Base-by-base conservation (phyloP, 2,329 filamentous ascomycete genomes). In the Anthostomella pinea region DNA sequence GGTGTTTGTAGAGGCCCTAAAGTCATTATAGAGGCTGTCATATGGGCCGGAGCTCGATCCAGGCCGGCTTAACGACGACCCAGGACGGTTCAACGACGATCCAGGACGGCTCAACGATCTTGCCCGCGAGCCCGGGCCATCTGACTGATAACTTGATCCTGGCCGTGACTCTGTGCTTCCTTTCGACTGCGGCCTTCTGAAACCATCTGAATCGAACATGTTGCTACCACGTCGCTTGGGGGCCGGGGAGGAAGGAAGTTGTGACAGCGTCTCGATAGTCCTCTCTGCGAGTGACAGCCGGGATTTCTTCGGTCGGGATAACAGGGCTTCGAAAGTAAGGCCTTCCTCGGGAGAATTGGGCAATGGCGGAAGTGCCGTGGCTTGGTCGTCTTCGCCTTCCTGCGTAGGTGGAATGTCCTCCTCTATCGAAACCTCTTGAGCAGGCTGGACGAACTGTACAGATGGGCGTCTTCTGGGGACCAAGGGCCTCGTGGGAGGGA, bases 241-340 rank as follows among this genome's bases (percentile, higher is more conserved):
- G 1, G 77, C 78, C 4, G 90, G 89, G 1, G 89, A 93, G 0
- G 86, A 80, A 0, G 89, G 86, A 19, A 95, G 68, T 30, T 81
- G 77, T 3, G 88, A 76, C 5, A 96, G 67, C 0, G 87, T 95
- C 59, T 95, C 87, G 26, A 95, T 82, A 1, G 90, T 94, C 39
- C 91, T 74, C 52, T 96, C 90, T 1, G 85, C 81, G 4, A 96
- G 69, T 0, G 87, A 90, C 33, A 76, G 70, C n/a, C 39, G 48
- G 10, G 52, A 40, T 26, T 45, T 56, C 24, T 35, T 44, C 10
- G 44, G 27, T 10, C 45, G 38, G 3, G 46, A 35, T 18, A 41
- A 20, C n/a, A 56, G 38, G 3, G 44, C 18, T 34, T 59, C 56
- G 23, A 56, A 57, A 11, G 54, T 51, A 19, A 48, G 33, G 4